Percentiles rank a stretch among this genome's conserved stretches.
Conservation (phyloP, 805 yeast genomes). For the Spathaspora sp. region DNA sequence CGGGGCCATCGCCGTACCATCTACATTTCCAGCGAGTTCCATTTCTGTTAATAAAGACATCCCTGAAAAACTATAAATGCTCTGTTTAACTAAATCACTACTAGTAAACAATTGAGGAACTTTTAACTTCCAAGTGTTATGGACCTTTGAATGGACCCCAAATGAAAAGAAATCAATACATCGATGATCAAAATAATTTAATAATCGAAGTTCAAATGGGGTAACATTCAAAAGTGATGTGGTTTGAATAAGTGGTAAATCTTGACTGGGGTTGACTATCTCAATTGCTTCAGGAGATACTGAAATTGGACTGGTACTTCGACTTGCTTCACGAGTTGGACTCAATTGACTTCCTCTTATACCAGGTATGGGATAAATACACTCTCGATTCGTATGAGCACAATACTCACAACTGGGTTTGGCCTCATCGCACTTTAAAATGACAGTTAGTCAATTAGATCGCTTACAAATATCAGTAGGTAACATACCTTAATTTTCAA, state of each 20-base stretch:
- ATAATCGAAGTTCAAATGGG: constrained; percentile 9
- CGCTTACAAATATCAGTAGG: neutral
- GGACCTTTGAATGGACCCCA: constrained; percentile 16
- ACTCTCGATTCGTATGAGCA: constrained; percentile 20
- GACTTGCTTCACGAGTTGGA: neutral
- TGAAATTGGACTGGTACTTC: neutral
- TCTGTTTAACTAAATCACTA: constrained; percentile 22
- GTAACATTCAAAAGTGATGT: constrained; percentile 14
- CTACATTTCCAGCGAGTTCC: neutral
- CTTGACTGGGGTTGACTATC: neutral
- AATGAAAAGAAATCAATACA: constrained; percentile 25
- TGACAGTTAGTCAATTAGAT: constrained; percentile 11
- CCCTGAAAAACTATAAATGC: constrained; percentile 20
- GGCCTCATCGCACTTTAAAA: constrained; percentile 26
- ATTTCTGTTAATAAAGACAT: constrained; percentile 3
- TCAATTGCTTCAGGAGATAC: neutral
- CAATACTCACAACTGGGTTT: constrained; percentile 34
- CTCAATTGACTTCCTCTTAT: neutral
- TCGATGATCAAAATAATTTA: constrained; percentile 23
- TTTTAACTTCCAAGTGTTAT: constrained; percentile 21
- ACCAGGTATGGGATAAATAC: constrained; percentile 16
- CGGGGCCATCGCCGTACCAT: neutral
- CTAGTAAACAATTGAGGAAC: constrained; percentile 22
- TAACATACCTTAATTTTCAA: constrained; percentile 28
- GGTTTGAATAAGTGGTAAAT: constrained; percentile 12